Base-by-base conservation (phyloP, 2,329 filamentous ascomycete species). In the Leptographium galeiforme region DNA sequence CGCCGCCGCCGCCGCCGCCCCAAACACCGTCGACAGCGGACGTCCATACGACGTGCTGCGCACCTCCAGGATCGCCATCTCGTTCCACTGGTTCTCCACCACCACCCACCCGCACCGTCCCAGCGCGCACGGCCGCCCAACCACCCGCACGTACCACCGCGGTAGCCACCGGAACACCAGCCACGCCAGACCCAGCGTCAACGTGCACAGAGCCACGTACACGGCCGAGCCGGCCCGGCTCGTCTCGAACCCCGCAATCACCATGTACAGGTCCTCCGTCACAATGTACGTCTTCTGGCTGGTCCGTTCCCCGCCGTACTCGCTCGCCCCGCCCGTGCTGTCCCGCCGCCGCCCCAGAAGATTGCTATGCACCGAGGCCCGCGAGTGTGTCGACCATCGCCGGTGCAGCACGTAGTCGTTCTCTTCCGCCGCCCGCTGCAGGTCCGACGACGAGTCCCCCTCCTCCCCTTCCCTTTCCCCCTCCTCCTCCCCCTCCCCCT, bases 31-130 rank as follows among this genome's bases (percentile, higher is more conserved):
- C 54, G 73, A 83, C 53, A 79, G 63, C 4, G 74, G 72, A 55
- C 73, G 78, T 49, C 74, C 79, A 65, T 78, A 82, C 19, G 67
- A 64, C 53, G 70, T 71, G 16, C 67, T 68, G 40, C 75, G 74
- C 13, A 97, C 76, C 50, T 81, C 64, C 62, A 95, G 79, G n/a
- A 93, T 79, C 13, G 78, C 75, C 67, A 97, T 86, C 67, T 97
- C 91, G 50, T 87, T 86, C 91, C 93, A 97, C 76, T 97, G 89
- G 63, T 98, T 96, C 77, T 85, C 93, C 58, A 97, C 79, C 33
- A 95, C 90, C 45, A 95, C 84, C 93, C 94, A 98, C 56, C 87
- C 77, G 62, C 88, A 93, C 53, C 86, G 79, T 52, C 77, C 76
- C 34, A 98, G 72, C 2, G 87, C 74, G 16, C 79, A 79, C 6